Percentiles rank a stretch among this genome's conserved stretches.
Conservation (phyloP, 1,284 basidiomycete species). For the Xerocomus minutiporus region DNA sequence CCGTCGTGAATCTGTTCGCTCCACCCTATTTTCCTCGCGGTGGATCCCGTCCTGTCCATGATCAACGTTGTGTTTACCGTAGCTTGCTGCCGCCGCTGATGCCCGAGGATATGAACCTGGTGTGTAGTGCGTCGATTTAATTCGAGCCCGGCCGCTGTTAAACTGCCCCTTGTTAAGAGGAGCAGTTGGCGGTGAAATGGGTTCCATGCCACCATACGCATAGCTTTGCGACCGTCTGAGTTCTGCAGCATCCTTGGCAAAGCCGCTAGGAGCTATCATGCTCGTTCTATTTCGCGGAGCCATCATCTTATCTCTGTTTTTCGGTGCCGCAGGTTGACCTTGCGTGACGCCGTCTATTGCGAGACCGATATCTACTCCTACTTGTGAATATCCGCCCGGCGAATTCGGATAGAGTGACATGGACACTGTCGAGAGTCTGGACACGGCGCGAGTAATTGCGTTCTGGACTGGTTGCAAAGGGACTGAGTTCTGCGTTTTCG, state of each 20-base stretch:
- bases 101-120: slow-evolving; percentile 51
- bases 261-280: slow-evolving; percentile 20
- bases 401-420: slow-evolving; percentile 51
- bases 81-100: slow-evolving; percentile 38
- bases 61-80: slow-evolving; percentile 33
- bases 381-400: slow-evolving; percentile 31
- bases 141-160: slow-evolving; percentile 51
- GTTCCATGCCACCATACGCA: slow-evolving; percentile 54
- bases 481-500: slow-evolving; percentile 24
- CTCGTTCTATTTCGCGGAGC: slow-evolving; percentile 34
- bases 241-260: slow-evolving; percentile 21
- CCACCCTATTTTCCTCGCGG: slow-evolving; percentile 29
- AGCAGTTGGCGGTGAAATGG: slow-evolving; percentile 39
- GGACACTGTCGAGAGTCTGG: slow-evolving; percentile 49
- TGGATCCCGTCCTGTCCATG: slow-evolving; percentile 30
- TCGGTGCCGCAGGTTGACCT: slow-evolving; percentile 39
- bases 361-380: slow-evolving; percentile 38
- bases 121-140: slow-evolving; percentile 65
- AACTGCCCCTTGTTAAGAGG: slow-evolving; percentile 21
- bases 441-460: slow-evolving; percentile 37
- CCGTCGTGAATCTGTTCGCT: slow-evolving; percentile 42
- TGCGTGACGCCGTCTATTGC: slow-evolving; percentile 43
- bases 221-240: slow-evolving; percentile 38
- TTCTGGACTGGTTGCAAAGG: slow-evolving; percentile 36
- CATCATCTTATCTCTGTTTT: slow-evolving; percentile 35